Evolutionary conservation across 371 early-diverging fungal genomes (phyloP).

Genomic region (Dichotomocladium elegans): DNA sequence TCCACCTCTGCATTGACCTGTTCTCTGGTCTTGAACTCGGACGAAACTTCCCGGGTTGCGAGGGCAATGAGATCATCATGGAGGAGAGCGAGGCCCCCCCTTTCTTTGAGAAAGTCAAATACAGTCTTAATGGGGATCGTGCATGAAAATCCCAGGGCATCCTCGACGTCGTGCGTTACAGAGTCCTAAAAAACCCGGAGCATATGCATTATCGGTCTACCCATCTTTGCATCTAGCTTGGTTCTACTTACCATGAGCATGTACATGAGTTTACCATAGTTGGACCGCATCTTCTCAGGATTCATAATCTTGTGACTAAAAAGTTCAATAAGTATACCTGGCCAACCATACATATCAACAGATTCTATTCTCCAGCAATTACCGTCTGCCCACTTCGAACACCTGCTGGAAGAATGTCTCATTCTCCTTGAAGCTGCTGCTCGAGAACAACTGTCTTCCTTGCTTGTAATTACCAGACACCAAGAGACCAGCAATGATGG

Average conservation of each 20-base stretch:
- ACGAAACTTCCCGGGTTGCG: conserved; percentile 88
- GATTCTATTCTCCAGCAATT: not conserved
- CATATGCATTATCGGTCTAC: not conserved
- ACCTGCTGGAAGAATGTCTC: conserved; percentile 81
- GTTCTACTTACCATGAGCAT: conserved; percentile 67
- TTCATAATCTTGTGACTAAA: conserved; percentile 93
- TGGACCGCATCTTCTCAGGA: conserved; percentile 93
- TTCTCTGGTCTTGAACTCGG: conserved; percentile 73
- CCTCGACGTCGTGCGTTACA: conserved; percentile 82
- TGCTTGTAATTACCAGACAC: conserved; percentile 75
- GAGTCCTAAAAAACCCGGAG: conserved; percentile 60
- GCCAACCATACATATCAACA: no score
- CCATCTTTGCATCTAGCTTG: not conserved
- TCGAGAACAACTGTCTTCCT: conserved; percentile 83
- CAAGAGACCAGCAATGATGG: conserved; percentile 87
- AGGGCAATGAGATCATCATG: conserved; percentile 75
- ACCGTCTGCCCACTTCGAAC: conserved; percentile 93
- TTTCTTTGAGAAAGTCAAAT: conserved; percentile 63
- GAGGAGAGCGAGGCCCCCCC: conserved; percentile 64
- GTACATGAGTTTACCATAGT: conserved; percentile 95
- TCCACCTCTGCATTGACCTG: conserved; percentile 84
- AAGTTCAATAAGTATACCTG: not conserved
- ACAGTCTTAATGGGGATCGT: conserved; percentile 89
- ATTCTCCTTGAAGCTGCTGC: conserved; percentile 77
- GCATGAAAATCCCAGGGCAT: conserved; percentile 78